These are phyloP conservation scores for Puya raimondii DNA, from an alignment of 176 grass and related monocot genomes.

Conservation along the genomic window DNA sequence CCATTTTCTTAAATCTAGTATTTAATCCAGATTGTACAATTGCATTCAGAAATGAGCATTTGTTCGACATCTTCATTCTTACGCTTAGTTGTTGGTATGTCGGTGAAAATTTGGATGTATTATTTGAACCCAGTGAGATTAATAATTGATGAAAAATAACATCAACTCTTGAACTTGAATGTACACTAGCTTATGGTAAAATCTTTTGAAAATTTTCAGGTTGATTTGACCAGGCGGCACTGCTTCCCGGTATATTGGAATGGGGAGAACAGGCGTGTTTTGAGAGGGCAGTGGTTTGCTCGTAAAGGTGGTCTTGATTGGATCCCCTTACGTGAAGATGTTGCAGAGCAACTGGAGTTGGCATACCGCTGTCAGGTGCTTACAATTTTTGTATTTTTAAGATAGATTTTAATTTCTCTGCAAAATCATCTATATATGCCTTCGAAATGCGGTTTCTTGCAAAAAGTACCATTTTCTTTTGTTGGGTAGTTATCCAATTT, in stretches of 20 bases:
- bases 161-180: not conserved
- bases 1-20: too few relatives aligned
- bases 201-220: slow-evolving; percentile 33
- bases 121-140: not conserved
- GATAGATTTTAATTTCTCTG: too few relatives aligned
- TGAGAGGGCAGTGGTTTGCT: slow-evolving; percentile 93
- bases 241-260: slow-evolving; percentile 99
- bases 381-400: not conserved
- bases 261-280: slow-evolving; percentile 87
- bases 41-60: not conserved
- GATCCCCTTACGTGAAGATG: slow-evolving; percentile 90
- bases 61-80: not conserved
- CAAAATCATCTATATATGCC: too few relatives aligned
- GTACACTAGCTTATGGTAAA: not conserved
- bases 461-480: too few relatives aligned
- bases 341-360: slow-evolving; percentile 86
- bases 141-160: not conserved
- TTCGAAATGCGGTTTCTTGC: too few relatives aligned
- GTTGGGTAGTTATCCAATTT: too few relatives aligned
- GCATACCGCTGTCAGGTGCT: slow-evolving; percentile 66
- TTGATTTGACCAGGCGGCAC: slow-evolving; percentile 79
- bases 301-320: slow-evolving; percentile 85
- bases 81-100: too few relatives aligned
- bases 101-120: not conserved
- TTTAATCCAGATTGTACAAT: not conserved